Base-by-base conservation (phyloP, 257 asterid genomes). In the Petunia secreta region DNA sequence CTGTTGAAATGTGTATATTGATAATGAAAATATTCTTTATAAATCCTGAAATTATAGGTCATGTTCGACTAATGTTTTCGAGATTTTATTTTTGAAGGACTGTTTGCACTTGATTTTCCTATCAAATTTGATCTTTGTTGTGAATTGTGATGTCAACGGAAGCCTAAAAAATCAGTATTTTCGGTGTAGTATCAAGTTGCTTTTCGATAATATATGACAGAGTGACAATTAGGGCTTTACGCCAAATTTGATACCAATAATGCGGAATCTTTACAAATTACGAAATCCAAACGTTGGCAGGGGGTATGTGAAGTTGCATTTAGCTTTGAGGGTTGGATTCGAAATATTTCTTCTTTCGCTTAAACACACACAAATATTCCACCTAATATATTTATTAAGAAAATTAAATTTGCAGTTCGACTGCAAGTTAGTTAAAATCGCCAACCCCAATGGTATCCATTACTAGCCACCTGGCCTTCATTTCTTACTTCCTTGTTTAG, bases 251-350 rank as follows among this genome's bases (percentile, higher is more conserved):
- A 8, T 48, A 5, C 43, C 11, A 48, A 25, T 16, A 69, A 25
- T 48, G 43, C 11, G 59, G 59, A 48, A 71, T 71, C 77, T 71
- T 71, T 71, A 25, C 44, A 37, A 50, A 48, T 48, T 71, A 34
- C 77, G 44, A 71, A 71, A 71, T 50, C 77, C 60, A 48, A 71
- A 71, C 48, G 77, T 2, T 71, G 60, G 60, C 60, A 34, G 6
- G 44, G 58, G 77, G 77, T 25, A 44, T 44, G 10, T 68, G 75
- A 46, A 68, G 9, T 68, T 68, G 68, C 68, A 37, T 63, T 63
- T n/a, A 63, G 7, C 68, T 63, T 3, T 2, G n/a, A 39, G 73
- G 50, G 1, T n/a, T 48, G 43, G 37, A 71, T 71, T 48, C 43
- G n/a, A 71, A 71, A 48, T 48, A 10, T 38, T 60, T 8, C 66